phyloP scores from a whole-genome alignment of 1,284 basidiomycete genomes.

The Bjerkandera adusta region DNA sequence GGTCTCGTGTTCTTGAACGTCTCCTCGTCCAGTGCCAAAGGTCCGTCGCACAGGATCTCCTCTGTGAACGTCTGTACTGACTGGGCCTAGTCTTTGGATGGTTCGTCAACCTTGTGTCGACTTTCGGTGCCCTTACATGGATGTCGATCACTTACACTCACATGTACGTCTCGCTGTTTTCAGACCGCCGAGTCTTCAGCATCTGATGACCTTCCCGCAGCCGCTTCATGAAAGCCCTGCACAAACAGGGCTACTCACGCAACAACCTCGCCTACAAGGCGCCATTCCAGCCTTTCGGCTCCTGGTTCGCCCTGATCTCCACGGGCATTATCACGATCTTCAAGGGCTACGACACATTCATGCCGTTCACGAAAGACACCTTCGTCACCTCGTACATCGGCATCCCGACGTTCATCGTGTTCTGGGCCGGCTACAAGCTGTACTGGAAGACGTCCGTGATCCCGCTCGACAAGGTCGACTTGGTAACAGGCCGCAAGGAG shows the following conservation, averaged over 20 bases:
- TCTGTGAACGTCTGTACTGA: slow-evolving; percentile 12
- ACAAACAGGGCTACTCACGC: slow-evolving; percentile 62
- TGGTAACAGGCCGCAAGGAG: slow-evolving; percentile 58
- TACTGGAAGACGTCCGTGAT: slow-evolving; percentile 51
- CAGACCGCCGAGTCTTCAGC: slow-evolving; percentile 1
- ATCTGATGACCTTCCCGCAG: slow-evolving; percentile 26
- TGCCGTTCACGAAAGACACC: slow-evolving; percentile 52
- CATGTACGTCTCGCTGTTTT: slow-evolving; percentile 41
- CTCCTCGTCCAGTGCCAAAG: slow-evolving; percentile 48
- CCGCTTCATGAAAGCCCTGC: slow-evolving; percentile 68
- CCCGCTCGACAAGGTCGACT: slow-evolving; percentile 54
- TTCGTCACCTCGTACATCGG: slow-evolving; percentile 65
- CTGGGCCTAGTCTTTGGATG: slow-evolving; percentile 62
- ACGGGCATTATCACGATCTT: slow-evolving; percentile 66
- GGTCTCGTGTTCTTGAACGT: slow-evolving; percentile 64
- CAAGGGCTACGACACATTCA: slow-evolving; percentile 48
- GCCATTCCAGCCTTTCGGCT: slow-evolving; percentile 62
- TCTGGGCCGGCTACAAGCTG: slow-evolving; percentile 62
- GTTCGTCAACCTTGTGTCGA: slow-evolving; percentile 64
- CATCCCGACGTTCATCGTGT: slow-evolving; percentile 52
- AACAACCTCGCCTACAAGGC: slow-evolving; percentile 69
- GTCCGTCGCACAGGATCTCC: slow-evolving; percentile 25
- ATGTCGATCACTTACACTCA: slow-evolving; percentile 70
- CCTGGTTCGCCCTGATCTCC: slow-evolving; percentile 57
- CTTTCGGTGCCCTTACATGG: slow-evolving; percentile 71